phyloP scores from a whole-genome alignment of 2,329 filamentous ascomycete genomes.

The Nemania serpens region DNA sequence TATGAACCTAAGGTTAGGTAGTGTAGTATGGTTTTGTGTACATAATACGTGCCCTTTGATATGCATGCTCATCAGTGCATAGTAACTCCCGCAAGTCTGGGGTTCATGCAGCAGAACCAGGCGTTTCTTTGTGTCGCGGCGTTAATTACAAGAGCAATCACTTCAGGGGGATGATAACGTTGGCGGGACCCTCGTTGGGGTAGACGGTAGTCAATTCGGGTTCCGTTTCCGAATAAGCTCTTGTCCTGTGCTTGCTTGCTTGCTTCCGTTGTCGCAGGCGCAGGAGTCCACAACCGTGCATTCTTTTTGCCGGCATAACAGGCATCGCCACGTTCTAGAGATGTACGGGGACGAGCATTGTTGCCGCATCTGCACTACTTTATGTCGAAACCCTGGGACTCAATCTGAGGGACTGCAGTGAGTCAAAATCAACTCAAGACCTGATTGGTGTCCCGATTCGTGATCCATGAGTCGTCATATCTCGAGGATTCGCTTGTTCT shows the following conservation, averaged over 20 bases:
- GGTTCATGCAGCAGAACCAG: constrained; percentile 40
- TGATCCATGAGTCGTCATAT: constrained; percentile 18
- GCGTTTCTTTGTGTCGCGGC: constrained; percentile 29
- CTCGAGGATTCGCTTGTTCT: constrained; percentile 1
- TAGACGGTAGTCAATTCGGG: constrained; percentile 31
- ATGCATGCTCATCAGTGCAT: constrained; percentile 26
- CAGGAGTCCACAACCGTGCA: constrained; percentile 36
- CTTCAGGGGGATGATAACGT: constrained; percentile 11
- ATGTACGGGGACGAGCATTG: constrained; percentile 28
- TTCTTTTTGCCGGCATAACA: constrained; percentile 41
- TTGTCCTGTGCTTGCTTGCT: constrained; percentile 27
- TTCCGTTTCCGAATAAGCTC: constrained; percentile 36
- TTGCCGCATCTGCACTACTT: constrained; percentile 18
- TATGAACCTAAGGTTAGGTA: too few species aligned
- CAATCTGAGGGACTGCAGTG: constrained; percentile 14
- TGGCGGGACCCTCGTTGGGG: constrained; percentile 23
- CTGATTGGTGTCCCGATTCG: constrained; percentile 25
- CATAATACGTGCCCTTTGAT: neutral
- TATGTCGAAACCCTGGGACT: constrained; percentile 18
- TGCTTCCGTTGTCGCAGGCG: constrained; percentile 27
- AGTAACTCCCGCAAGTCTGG: constrained; percentile 31
- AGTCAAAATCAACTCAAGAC: constrained; percentile 2
- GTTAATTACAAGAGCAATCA: constrained; percentile 13
- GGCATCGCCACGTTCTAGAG: constrained; percentile 36
- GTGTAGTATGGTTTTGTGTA: neutral